Percentiles rank a stretch among this genome's conserved stretches.
Conservation (phyloP, 768 basidiomycete genomes). For the Suillus tomentosus region DNA sequence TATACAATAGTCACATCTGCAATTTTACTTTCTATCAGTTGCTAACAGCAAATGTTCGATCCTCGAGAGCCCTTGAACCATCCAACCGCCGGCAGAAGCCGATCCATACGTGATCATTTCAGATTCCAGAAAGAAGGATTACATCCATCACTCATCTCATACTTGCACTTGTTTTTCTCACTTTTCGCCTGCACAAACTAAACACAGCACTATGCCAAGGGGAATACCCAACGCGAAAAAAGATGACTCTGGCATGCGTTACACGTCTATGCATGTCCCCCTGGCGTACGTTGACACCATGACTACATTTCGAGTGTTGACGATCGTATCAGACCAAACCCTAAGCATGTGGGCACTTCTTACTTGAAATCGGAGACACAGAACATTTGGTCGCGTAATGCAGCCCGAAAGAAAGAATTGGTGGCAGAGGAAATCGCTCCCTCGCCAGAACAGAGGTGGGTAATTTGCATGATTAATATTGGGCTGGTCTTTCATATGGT, state of each 20-base stretch:
- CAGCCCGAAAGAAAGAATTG: conserved; percentile 52
- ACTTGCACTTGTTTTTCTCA: not conserved
- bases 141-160: not conserved
- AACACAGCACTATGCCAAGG: conserved; percentile 59
- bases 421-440: conserved; percentile 40
- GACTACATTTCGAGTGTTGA: conserved; percentile 16
- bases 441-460: conserved; percentile 50
- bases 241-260: conserved; percentile 81
- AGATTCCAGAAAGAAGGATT: not conserved
- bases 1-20: conserved; percentile 9
- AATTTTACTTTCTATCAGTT: not conserved
- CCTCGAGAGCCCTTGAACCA: not conserved
- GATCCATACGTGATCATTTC: not conserved
- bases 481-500: conserved; percentile 18
- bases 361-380: conserved; percentile 81
- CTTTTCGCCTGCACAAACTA: not conserved
- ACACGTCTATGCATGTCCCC: conserved; percentile 81
- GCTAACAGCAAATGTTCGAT: not conserved
- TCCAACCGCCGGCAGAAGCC: conserved; percentile 6
- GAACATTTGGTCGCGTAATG: conserved; percentile 72
- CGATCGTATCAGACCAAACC: conserved; percentile 57
- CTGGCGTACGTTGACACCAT: conserved; percentile 51
- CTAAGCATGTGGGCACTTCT: conserved; percentile 75
- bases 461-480: conserved; percentile 8
- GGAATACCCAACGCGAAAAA: conserved; percentile 79